These are phyloP conservation scores for Colletotrichum eremochloae DNA, from an alignment of 2,329 filamentous ascomycete species.

Conservation along the genomic window DNA sequence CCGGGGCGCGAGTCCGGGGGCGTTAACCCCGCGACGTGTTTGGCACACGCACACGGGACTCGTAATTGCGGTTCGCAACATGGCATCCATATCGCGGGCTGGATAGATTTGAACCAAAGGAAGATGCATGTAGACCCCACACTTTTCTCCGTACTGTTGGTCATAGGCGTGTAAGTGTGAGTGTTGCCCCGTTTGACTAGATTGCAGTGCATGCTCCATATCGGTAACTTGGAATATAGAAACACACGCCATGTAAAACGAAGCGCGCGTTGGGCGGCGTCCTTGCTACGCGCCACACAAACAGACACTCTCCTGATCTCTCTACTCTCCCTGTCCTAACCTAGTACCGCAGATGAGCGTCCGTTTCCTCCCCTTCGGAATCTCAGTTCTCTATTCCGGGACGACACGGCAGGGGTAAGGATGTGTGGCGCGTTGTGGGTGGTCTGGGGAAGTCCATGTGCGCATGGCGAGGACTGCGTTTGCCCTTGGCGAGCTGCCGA, in stretches of 20 bases:
- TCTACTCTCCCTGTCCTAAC: no score
- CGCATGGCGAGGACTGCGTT: not conserved
- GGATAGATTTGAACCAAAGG: not conserved
- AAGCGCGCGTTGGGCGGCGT: no score
- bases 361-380: not conserved
- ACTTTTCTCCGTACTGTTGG: not conserved
- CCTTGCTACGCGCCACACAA: no score
- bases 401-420: not conserved
- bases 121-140: not conserved
- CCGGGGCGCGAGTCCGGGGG: conserved; percentile 17
- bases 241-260: no score
- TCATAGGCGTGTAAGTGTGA: no score
- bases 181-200: no score
- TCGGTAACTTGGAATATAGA: no score
- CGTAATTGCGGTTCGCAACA: not conserved
- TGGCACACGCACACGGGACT: not conserved
- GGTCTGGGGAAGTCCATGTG: not conserved
- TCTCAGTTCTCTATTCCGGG: not conserved
- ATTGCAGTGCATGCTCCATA: no score
- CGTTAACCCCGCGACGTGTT: not conserved
- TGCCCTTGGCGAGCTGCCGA: not conserved
- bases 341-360: not conserved
- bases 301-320: no score
- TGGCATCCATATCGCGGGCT: not conserved
- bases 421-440: conserved; percentile 4